phyloP scores from a whole-genome alignment of 192 early-diverging fungal species.

The Coemansia sp. region DNA sequence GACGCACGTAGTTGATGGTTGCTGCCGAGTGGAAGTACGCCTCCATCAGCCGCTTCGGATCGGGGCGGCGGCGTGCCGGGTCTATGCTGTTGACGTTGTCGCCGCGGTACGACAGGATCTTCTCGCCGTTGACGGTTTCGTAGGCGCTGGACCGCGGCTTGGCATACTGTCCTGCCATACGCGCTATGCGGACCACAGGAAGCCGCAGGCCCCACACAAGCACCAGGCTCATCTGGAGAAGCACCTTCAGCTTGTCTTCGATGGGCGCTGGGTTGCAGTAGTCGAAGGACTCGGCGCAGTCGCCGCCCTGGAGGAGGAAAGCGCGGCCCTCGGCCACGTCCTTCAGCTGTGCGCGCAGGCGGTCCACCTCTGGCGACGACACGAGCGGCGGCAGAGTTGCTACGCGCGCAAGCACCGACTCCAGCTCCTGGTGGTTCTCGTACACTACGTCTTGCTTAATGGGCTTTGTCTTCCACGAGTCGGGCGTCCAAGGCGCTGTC shows the following conservation, averaged over 20 bases:
- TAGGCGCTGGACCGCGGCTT: constrained; percentile 93
- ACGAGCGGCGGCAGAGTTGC: constrained; percentile 86
- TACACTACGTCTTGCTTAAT: constrained; percentile 89
- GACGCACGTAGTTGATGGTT: constrained; percentile 91
- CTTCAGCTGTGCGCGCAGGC: constrained; percentile 76
- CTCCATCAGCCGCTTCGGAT: constrained; percentile 88
- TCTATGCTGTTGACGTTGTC: constrained; percentile 98
- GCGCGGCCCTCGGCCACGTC: constrained; percentile 89
- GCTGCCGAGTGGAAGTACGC: constrained; percentile 98
- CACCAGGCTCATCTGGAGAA: constrained; percentile 97
- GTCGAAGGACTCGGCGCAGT: constrained; percentile 98
- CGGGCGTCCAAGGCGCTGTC: constrained; percentile 60
- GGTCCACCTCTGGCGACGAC: constrained; percentile 80
- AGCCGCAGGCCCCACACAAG: constrained; percentile 91
- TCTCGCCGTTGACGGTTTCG: constrained; percentile 81
- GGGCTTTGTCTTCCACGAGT: constrained; percentile 72
- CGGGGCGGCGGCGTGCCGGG: constrained; percentile 78
- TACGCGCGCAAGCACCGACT: constrained; percentile 74
- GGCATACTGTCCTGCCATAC: constrained; percentile 99
- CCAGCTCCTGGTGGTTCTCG: constrained; percentile 69
- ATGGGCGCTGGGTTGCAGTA: constrained; percentile 93
- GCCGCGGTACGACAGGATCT: constrained; percentile 88
- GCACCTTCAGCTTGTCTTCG: constrained; percentile 92
- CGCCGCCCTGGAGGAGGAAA: constrained; percentile 96
- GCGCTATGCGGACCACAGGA: constrained; percentile 92